These are phyloP conservation scores for Fagopyrum esculentum DNA, from an alignment of 148 eudicot species.

Conservation along the genomic window DNA sequence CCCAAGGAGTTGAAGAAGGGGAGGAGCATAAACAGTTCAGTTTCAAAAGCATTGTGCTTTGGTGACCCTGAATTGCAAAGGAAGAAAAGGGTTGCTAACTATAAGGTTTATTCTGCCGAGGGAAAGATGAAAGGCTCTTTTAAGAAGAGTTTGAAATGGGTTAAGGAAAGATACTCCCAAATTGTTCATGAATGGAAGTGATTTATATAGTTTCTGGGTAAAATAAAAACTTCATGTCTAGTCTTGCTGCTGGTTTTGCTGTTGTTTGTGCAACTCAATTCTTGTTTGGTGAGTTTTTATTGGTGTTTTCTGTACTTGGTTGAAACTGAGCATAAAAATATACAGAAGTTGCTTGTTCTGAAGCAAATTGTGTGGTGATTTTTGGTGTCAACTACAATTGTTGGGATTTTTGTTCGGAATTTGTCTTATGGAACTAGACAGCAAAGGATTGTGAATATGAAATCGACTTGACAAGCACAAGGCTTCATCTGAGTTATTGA, in stretches of 20 bases:
- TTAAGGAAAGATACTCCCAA: conserved; percentile 26
- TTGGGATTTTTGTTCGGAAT: not conserved
- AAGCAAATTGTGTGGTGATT: not conserved
- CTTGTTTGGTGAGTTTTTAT: not conserved
- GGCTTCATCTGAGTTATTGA: not conserved
- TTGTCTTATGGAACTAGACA: not conserved
- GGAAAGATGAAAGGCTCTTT: conserved; percentile 38
- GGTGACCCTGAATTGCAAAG: conserved; percentile 37
- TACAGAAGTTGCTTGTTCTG: conserved; percentile 7
- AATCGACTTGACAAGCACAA: not conserved
- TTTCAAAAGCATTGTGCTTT: conserved; percentile 29
- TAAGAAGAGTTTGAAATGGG: conserved; percentile 39
- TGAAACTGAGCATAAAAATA: not conserved
- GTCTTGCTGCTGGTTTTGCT: not conserved
- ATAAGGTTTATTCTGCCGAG: conserved; percentile 34
- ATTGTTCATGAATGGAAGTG: conserved; percentile 14
- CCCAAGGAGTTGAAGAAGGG: conserved; percentile 3
- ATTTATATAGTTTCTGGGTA: not conserved
- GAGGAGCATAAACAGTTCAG: conserved; percentile 5
- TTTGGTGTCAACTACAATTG: not conserved
- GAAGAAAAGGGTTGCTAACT: conserved; percentile 37
- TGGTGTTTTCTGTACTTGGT: not conserved
- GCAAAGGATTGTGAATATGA: not conserved
- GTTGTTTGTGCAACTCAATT: conserved; percentile 1
- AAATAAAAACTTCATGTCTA: not conserved